Conservation (phyloP, 345 rosid species). For the Brassica carinata region DNA sequence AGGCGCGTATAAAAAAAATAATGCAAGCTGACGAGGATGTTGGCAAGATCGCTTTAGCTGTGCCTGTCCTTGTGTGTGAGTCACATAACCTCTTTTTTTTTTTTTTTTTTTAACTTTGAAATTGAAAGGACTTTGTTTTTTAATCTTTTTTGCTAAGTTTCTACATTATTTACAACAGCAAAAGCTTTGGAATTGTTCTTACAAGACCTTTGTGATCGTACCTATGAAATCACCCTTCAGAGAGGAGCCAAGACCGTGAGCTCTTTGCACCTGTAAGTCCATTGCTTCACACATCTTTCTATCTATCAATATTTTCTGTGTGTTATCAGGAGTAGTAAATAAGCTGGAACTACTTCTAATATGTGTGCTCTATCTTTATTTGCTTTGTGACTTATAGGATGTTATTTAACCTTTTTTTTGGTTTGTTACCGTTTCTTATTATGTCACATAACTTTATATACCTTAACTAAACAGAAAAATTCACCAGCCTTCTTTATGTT, state of each 20-base stretch:
- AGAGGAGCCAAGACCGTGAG: conserved; percentile 97
- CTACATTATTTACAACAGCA: conserved; percentile 49
- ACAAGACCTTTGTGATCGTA: conserved; percentile 98
- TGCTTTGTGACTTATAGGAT: neutral
- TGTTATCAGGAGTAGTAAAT: neutral
- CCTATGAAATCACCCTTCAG: conserved; percentile 87
- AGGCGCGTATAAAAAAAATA: conserved; percentile 96
- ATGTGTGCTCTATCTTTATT: neutral
- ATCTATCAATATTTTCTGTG: neutral
- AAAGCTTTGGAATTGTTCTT: conserved; percentile 95
- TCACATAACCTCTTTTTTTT: neutral
- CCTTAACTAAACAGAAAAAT: no score
- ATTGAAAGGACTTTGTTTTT: neutral
- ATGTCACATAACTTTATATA: no score
- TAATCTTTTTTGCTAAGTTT: neutral
- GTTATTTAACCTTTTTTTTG: neutral
- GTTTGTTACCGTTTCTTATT: conserved; percentile 1
- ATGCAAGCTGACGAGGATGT: conserved; percentile 99
- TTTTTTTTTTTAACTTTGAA: neutral
- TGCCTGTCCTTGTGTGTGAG: conserved; percentile 97
- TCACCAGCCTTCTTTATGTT: neutral
- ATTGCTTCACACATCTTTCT: neutral
- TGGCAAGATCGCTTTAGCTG: conserved; percentile 94
- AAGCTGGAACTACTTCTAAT: neutral
- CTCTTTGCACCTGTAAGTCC: conserved; percentile 84